Percentiles rank a stretch among this genome's conserved stretches.
phyloP scores from a whole-genome alignment of 1,284 basidiomycete species.

The Phylloporus sp. region DNA sequence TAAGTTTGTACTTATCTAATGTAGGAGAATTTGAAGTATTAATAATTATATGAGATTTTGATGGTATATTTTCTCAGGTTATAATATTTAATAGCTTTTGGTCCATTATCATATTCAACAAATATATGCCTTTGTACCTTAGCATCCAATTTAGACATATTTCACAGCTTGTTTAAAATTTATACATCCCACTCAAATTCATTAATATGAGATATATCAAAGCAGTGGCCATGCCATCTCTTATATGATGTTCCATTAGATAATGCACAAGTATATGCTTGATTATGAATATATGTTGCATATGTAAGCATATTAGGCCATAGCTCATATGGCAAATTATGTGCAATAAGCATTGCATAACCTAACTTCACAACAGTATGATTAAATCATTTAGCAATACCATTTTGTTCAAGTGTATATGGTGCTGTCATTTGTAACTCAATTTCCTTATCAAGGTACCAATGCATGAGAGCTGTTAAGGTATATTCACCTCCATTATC shows the following conservation, averaged over 20 bases:
- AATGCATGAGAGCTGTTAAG: neutral
- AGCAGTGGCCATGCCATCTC: neutral
- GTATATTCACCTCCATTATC: neutral
- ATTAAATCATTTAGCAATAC: neutral
- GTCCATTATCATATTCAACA: neutral
- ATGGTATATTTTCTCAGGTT: neutral
- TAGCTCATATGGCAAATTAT: too few species aligned
- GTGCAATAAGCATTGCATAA: neutral
- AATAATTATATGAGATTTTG: neutral
- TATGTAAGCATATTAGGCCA: neutral
- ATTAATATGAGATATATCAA: neutral
- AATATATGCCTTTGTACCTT: neutral
- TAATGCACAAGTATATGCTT: neutral
- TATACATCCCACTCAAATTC: neutral
- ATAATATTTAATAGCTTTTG: neutral
- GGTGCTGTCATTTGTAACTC: neutral
- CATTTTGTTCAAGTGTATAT: conserved; percentile 5
- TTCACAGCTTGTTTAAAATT: neutral
- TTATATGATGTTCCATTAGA: neutral
- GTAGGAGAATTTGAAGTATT: too few species aligned
- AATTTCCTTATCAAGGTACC: neutral
- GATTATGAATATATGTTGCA: neutral
- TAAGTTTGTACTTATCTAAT: neutral
- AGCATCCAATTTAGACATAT: neutral
- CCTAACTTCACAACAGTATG: neutral